These are phyloP conservation scores for Suillus plorans DNA, from an alignment of 768 basidiomycete genomes.

Conservation along the genomic window DNA sequence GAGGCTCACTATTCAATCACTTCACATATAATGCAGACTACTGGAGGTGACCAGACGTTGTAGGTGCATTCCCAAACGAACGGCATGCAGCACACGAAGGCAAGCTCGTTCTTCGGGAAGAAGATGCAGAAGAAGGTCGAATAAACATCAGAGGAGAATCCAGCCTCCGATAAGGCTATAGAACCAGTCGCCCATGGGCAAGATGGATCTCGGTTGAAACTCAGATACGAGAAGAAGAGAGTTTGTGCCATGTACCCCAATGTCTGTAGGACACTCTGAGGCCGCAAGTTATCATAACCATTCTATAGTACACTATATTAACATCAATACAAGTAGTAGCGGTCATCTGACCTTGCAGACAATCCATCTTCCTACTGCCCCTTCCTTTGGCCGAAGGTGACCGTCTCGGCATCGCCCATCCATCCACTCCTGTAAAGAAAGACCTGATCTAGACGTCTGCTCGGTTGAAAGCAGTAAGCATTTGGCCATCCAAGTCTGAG, in stretches of 20 bases:
- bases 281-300: not conserved
- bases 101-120: not conserved
- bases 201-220: not conserved
- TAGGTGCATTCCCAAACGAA: not conserved
- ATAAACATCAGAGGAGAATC: not conserved
- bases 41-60: not conserved
- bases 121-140: not conserved
- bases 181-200: not conserved
- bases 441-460: constrained; percentile 24
- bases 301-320: not conserved
- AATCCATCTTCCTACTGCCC: constrained; percentile 57
- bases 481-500: constrained; percentile 46
- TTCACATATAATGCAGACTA: not conserved
- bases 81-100: not conserved
- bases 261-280: not conserved
- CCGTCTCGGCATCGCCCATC: constrained; percentile 39
- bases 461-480: constrained; percentile 46
- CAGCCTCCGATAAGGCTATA: not conserved
- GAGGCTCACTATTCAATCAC: not conserved
- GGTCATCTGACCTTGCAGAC: constrained; percentile 49
- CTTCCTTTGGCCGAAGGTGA: constrained; percentile 54
- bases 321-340: not conserved
- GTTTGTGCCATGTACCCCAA: not conserved
- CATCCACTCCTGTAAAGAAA: constrained; percentile 54
- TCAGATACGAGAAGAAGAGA: not conserved